Percentiles rank a stretch among this genome's conserved stretches.
These are phyloP conservation scores for Camelina neglecta DNA, from an alignment of 345 rosid genomes.

Conservation along the genomic window DNA sequence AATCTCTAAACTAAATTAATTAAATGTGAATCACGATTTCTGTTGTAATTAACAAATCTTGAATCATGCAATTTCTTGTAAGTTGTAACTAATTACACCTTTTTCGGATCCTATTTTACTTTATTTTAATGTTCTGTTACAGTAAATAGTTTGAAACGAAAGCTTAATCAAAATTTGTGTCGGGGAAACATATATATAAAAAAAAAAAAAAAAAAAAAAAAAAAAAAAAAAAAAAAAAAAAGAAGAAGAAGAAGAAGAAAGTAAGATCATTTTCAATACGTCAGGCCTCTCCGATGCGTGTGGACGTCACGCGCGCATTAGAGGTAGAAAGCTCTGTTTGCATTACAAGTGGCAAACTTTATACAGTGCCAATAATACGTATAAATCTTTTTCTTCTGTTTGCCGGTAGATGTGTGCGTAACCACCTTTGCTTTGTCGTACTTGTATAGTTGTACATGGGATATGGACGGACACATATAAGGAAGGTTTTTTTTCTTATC, in stretches of 20 bases:
- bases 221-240: too few species aligned
- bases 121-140: neutral
- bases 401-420: slow-evolving; percentile 18
- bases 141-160: slow-evolving; percentile 8
- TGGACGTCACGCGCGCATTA: slow-evolving; percentile 27
- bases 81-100: neutral
- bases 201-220: too few species aligned
- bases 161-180: slow-evolving; percentile 1
- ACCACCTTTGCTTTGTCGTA: slow-evolving; percentile 23
- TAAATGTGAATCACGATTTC: neutral
- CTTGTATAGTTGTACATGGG: neutral
- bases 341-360: slow-evolving; percentile 45
- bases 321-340: slow-evolving; percentile 25
- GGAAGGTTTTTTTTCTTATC: too few species aligned
- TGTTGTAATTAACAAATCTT: neutral
- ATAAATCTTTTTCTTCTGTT: slow-evolving; percentile 12
- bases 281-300: slow-evolving; percentile 28
- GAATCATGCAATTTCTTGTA: neutral
- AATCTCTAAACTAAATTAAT: neutral
- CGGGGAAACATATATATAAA: neutral
- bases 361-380: slow-evolving; percentile 36
- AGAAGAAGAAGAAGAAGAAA: too few species aligned
- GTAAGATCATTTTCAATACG: slow-evolving; percentile 31
- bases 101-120: neutral
- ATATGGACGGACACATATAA: too few species aligned